Base-by-base conservation (phyloP, 805 yeast species). In the Lipomyces spencermartinsiae region DNA sequence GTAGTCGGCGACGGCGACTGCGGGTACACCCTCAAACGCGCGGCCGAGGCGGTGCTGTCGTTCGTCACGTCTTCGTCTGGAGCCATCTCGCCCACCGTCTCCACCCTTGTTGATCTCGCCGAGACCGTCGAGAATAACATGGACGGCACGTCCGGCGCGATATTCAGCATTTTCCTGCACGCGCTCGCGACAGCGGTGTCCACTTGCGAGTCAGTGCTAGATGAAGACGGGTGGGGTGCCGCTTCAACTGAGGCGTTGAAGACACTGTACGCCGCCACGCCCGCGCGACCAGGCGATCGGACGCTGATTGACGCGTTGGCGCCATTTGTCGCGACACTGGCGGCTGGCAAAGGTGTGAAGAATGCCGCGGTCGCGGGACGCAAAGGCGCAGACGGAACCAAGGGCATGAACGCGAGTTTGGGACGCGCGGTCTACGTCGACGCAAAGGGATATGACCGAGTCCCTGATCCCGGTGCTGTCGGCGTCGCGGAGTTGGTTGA, bases 61-160 rank as follows among this genome's bases (percentile, higher is more conserved):
- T 86, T 87, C 25, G 79, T 92, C 59, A 80, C 82, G 9, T 31
- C n/a, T 25, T 62, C 75, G 22, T 77, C 78, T 34, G 73, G 78
- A 8, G 74, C 85, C 35, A 49, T 66, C 19, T 70, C 76, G 2
- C 80, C 83, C 7, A 76, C 85, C 25, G 83, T 85, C n/a, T 83
- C 87, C 62, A 86, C 90, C 0, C 77, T 91, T 58, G 82, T 88
- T n/a, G 86, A 86, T 72, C 84, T 93, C 60, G 91, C 97, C 2
- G 97, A 92, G 65, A 78, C 90, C 25, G 92, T 93, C 46, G 98
- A 93, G 77, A 87, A 87, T 65, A 69, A 69, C 68, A 94, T 94
- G 98, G 98, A 98, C 63, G 98, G 98, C 61, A 94, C 98, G 0
- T 91, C 97, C 0, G 98, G 98, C 63, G 98, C 97, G 0, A 79